Evolutionary conservation across 2,329 filamentous ascomycete species (phyloP).

Genomic region (Coniochaeta sp.): DNA sequence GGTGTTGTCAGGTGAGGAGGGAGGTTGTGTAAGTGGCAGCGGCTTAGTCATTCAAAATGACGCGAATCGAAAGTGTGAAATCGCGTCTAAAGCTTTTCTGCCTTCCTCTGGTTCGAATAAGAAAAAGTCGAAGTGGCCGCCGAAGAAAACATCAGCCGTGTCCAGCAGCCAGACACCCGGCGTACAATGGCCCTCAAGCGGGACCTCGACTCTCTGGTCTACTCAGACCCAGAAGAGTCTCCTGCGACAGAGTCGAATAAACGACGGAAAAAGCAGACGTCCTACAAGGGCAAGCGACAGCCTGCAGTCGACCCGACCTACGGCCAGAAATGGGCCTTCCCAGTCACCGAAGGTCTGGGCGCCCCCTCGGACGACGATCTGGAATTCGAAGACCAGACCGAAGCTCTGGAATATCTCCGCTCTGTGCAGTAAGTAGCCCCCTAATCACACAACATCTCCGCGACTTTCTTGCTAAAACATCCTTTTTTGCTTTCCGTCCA

Average conservation of each 20-base stretch:
- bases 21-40: neutral
- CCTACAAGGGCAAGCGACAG: constrained; percentile 10
- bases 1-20: too few relatives aligned
- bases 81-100: neutral
- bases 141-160: neutral
- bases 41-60: neutral
- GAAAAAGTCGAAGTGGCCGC: too few relatives aligned
- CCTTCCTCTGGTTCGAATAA: neutral
- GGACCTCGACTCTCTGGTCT: neutral
- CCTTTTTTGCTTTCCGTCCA: constrained; percentile 5
- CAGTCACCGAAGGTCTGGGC: constrained; percentile 45
- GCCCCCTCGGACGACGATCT: constrained; percentile 46
- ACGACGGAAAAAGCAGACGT: neutral
- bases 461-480: constrained; percentile 21
- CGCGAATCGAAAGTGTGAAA: neutral
- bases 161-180: neutral
- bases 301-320: constrained; percentile 54
- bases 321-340: constrained; percentile 66
- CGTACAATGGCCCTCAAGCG: neutral
- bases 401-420: constrained; percentile 62
- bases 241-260: neutral
- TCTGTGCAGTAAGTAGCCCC: constrained; percentile 56
- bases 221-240: neutral
- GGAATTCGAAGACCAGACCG: constrained; percentile 59
- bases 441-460: neutral